These are phyloP conservation scores for Plectranthus barbatus DNA, from an alignment of 257 asterid species.

Conservation along the genomic window DNA sequence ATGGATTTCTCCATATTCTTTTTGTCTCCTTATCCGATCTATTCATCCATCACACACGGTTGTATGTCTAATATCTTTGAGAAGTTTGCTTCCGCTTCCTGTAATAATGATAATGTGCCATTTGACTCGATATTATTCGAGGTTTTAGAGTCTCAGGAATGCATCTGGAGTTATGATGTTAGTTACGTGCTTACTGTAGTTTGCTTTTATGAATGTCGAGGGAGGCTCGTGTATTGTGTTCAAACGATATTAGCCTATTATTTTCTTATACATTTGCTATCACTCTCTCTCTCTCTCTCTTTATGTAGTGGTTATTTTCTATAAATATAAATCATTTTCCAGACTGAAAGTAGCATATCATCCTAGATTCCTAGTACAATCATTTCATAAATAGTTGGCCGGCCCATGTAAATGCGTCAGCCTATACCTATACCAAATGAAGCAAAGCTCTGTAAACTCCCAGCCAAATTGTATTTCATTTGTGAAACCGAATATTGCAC, in stretches of 20 bases:
- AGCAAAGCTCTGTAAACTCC: no score
- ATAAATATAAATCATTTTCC: no score
- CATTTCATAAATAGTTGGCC: no score
- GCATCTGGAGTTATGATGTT: neutral
- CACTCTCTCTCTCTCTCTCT: no score
- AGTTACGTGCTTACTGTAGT: constrained; percentile 5
- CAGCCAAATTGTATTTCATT: no score
- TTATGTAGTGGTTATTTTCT: no score
- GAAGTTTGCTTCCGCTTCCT: neutral
- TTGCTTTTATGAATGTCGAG: neutral
- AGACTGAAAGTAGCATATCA: no score
- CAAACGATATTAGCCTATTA: neutral
- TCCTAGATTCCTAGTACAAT: no score
- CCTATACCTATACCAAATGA: no score
- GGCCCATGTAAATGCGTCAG: no score
- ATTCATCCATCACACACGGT: neutral
- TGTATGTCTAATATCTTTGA: constrained; percentile 19
- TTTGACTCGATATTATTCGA: no score
- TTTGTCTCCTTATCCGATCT: neutral
- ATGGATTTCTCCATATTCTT: constrained; percentile 1
- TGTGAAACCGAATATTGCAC: no score
- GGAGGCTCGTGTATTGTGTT: constrained; percentile 10
- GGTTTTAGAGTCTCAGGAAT: neutral
- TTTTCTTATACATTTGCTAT: neutral
- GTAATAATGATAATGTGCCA: constrained; percentile 5